These are phyloP conservation scores for Yamadazyma aaseri DNA, from an alignment of 1,139 yeast genomes.

Conservation along the genomic window DNA sequence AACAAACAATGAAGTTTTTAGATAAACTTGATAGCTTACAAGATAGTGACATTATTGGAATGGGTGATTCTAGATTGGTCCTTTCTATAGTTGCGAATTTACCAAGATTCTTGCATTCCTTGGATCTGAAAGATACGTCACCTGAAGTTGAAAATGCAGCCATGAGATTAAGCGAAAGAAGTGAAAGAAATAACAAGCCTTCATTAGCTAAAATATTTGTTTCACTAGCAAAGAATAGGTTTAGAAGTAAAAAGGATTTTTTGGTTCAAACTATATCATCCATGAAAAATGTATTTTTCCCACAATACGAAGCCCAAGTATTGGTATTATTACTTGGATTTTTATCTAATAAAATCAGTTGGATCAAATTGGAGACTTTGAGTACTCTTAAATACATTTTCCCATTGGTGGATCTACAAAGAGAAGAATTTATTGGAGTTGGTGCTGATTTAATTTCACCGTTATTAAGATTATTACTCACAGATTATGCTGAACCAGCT, in stretches of 20 bases:
- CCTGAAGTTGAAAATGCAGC: conserved; percentile 62
- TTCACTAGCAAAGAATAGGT: conserved; percentile 74
- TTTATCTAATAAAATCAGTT: conserved; percentile 68
- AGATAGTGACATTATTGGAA: conserved; percentile 78
- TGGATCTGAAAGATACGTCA: conserved; percentile 54
- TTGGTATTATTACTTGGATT: conserved; percentile 76
- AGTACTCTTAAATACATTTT: conserved; percentile 69
- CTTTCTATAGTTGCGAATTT: conserved; percentile 74
- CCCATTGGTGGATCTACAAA: conserved; percentile 72
- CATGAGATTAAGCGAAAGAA: conserved; percentile 54
- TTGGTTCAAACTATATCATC: conserved; percentile 75
- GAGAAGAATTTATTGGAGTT: conserved; percentile 80
- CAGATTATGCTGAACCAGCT: conserved; percentile 87
- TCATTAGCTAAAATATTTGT: conserved; percentile 71
- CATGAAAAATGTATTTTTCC: conserved; percentile 66
- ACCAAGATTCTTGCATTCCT: conserved; percentile 81
- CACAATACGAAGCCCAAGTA: conserved; percentile 70
- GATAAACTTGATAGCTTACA: conserved; percentile 67
- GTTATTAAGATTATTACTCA: conserved; percentile 71
- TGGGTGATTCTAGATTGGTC: conserved; percentile 65
- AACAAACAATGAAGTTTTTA: conserved; percentile 69
- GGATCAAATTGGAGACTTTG: conserved; percentile 83
- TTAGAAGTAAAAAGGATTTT: conserved; percentile 87
- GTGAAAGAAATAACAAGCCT: conserved; percentile 55
- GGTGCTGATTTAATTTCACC: conserved; percentile 97